A percentile compares a stretch with the other conserved stretches of the same genome.
Conservation (phyloP, 78 protist genomes). For the Chrysochromulina tobinii region DNA sequence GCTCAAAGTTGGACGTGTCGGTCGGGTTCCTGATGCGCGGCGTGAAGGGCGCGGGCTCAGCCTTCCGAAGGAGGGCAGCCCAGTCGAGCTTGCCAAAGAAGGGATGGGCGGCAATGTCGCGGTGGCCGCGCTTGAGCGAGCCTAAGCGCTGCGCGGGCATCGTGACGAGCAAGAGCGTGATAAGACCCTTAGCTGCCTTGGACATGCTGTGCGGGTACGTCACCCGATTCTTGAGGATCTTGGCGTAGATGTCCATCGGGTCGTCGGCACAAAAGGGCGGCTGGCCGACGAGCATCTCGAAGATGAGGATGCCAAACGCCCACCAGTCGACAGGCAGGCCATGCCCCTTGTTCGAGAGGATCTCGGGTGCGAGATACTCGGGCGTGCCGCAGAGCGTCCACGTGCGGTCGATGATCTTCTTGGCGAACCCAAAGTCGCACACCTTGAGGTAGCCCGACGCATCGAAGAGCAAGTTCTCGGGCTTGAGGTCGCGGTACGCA, state of each 20-base stretch:
- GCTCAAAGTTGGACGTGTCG: neutral
- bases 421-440: constrained; percentile 12
- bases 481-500: constrained; percentile 34
- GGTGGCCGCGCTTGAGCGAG: neutral
- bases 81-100: constrained; percentile 85
- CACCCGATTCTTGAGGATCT: constrained; percentile 77
- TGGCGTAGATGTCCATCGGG: constrained; percentile 81
- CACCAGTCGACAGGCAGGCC: constrained; percentile 96
- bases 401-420: constrained; percentile 62
- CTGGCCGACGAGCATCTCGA: constrained; percentile 66
- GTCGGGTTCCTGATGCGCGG: neutral
- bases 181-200: constrained; percentile 74
- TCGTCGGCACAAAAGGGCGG: constrained; percentile 89
- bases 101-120: constrained; percentile 75
- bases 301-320: constrained; percentile 81
- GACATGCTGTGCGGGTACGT: constrained; percentile 81
- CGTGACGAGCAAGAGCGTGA: constrained; percentile 70
- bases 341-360: constrained; percentile 81
- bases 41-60: constrained; percentile 60
- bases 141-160: constrained; percentile 91
- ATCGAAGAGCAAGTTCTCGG: constrained; percentile 26
- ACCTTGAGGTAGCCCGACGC: neutral
- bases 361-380: constrained; percentile 89
- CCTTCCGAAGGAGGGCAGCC: constrained; percentile 58
- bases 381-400: constrained; percentile 92